These are phyloP conservation scores for Rhizopus sp. DNA, from an alignment of 371 early-diverging fungal genomes.

Conservation along the genomic window DNA sequence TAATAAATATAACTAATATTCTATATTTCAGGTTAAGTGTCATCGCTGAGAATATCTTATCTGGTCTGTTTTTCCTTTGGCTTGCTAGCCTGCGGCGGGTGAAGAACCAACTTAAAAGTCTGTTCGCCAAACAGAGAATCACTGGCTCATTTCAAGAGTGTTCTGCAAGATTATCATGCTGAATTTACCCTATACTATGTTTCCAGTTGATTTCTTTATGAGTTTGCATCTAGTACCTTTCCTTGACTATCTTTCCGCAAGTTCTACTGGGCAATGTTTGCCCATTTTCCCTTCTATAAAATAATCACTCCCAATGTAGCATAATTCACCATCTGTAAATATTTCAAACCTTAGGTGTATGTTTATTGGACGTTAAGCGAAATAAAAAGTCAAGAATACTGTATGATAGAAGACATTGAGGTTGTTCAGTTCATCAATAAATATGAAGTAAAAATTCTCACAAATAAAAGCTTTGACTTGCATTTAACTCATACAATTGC, in stretches of 20 bases:
- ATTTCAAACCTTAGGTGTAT: neutral
- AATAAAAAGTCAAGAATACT: neutral
- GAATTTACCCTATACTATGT: neutral
- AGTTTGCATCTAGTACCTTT: conserved; percentile 5
- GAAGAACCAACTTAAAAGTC: too few species aligned
- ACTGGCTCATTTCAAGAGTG: neutral
- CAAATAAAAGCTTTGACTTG: conserved; percentile 2
- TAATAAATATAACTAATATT: conserved; percentile 7
- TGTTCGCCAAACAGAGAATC: too few species aligned
- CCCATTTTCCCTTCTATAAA: conserved; percentile 3
- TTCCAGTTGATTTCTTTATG: conserved; percentile 15
- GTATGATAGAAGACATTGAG: conserved; percentile 2
- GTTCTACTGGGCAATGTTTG: conserved; percentile 1
- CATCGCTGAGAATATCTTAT: neutral
- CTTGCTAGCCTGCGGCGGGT: neutral
- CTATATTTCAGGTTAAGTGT: conserved; percentile 3
- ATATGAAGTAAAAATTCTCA: neutral
- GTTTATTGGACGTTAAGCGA: conserved; percentile 1
- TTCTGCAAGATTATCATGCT: conserved; percentile 3
- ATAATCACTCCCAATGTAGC: neutral
- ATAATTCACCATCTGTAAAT: neutral
- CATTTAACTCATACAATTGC: conserved; percentile 5
- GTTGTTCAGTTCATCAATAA: neutral
- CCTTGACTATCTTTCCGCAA: conserved; percentile 7
- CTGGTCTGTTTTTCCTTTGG: neutral